A percentile compares a stretch with the other conserved stretches of the same genome.
phyloP scores from a whole-genome alignment of 2,329 filamentous ascomycete genomes.

The Sclerotinia trifoliorum region DNA sequence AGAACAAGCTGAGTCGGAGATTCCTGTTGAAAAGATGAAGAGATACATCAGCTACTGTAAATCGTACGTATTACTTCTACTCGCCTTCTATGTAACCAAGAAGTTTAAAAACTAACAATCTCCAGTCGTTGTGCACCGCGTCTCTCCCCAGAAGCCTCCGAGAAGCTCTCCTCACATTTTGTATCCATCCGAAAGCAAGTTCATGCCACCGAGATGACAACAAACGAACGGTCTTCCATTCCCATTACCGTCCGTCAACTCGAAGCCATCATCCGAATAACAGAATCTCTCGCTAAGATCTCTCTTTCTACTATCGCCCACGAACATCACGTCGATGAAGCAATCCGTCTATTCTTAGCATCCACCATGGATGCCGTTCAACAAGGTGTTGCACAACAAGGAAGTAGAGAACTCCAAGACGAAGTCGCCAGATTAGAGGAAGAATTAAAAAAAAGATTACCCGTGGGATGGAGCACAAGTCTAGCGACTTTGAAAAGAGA shows the following conservation, averaged over 20 bases:
- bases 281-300: slow-evolving; percentile 91
- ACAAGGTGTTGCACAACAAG: slow-evolving; percentile 73
- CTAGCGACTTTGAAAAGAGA: slow-evolving; percentile 82
- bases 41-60: slow-evolving; percentile 97
- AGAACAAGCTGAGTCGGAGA: slow-evolving; percentile 81
- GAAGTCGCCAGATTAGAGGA: slow-evolving; percentile 85
- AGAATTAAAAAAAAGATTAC: slow-evolving; percentile 80
- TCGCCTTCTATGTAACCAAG: not conserved
- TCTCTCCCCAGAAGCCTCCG: slow-evolving; percentile 83
- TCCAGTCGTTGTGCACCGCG: slow-evolving; percentile 83
- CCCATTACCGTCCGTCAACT: slow-evolving; percentile 97
- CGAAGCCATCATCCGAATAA: slow-evolving; percentile 95
- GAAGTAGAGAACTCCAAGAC: slow-evolving; percentile 85
- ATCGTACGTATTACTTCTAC: slow-evolving; percentile 57
- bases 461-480: slow-evolving; percentile 94
- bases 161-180: slow-evolving; percentile 96
- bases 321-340: slow-evolving; percentile 92
- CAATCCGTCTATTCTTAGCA: slow-evolving; percentile 92
- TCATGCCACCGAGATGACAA: slow-evolving; percentile 83
- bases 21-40: slow-evolving; percentile 95
- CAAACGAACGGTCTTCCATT: slow-evolving; percentile 87
- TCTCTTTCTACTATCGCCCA: slow-evolving; percentile 82
- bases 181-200: slow-evolving; percentile 95
- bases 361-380: slow-evolving; percentile 98
- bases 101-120: slow-evolving; percentile 22